Percentiles rank a stretch among this genome's conserved stretches.
These are phyloP conservation scores for Paramecium sonneborni DNA, from an alignment of 73 alveolate species.

Conservation along the genomic window DNA sequence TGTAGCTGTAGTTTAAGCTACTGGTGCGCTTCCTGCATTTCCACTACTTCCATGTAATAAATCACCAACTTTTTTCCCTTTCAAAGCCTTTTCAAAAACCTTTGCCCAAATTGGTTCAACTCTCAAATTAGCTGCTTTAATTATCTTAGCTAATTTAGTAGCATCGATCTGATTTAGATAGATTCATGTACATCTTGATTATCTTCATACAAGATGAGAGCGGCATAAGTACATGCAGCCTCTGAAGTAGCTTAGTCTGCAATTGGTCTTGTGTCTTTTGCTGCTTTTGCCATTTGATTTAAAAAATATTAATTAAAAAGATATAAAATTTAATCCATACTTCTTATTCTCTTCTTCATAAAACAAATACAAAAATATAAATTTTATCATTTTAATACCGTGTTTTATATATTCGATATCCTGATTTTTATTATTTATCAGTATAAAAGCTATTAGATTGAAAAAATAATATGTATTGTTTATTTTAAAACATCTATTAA, in stretches of 20 bases:
- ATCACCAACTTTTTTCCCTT: conserved; percentile 79
- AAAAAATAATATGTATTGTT: no score
- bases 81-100: conserved; percentile 88
- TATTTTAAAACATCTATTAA: no score
- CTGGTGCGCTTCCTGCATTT: conserved; percentile 68
- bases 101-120: conserved; percentile 94
- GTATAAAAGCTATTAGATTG: no score
- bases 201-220: conserved; percentile 49
- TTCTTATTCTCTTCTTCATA: background rate
- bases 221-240: conserved; percentile 54
- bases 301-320: conserved; percentile 15
- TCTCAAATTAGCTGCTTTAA: conserved; percentile 85
- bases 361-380: background rate
- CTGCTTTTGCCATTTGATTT: conserved; percentile 56
- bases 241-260: conserved; percentile 33
- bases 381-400: no score
- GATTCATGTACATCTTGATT: conserved; percentile 31
- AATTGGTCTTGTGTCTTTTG: conserved; percentile 50
- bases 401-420: no score
- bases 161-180: conserved; percentile 60
- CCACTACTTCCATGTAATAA: conserved; percentile 82
- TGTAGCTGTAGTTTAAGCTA: conserved; percentile 76
- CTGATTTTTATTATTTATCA: no score
- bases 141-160: conserved; percentile 80
- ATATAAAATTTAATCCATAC: background rate